A percentile compares a stretch with the other conserved stretches of the same genome.
These are phyloP conservation scores for Emergomyces africanus DNA, from an alignment of 2,329 filamentous ascomycete genomes.

Conservation along the genomic window DNA sequence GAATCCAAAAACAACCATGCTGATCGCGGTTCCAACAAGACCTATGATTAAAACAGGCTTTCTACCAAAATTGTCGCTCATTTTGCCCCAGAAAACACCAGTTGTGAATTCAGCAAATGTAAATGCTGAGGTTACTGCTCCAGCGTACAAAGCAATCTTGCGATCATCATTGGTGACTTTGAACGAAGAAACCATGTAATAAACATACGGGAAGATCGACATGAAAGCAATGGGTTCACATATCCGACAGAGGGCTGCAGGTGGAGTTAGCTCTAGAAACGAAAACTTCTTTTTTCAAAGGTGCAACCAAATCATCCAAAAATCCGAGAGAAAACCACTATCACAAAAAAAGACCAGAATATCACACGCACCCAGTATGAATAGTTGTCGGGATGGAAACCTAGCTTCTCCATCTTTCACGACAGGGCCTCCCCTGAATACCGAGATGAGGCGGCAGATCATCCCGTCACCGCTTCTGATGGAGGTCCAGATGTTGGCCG, in stretches of 20 bases:
- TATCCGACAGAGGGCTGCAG: slow-evolving; percentile 74
- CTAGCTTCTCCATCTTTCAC: slow-evolving; percentile 23
- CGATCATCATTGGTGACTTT: slow-evolving; percentile 64
- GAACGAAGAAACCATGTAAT: slow-evolving; percentile 94
- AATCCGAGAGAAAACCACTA: slow-evolving; percentile 2
- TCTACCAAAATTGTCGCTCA: slow-evolving; percentile 83
- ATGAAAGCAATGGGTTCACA: slow-evolving; percentile 99
- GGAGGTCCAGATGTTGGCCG: background rate
- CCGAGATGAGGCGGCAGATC: background rate
- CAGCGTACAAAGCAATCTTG: slow-evolving; percentile 81
- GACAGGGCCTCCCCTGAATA: background rate
- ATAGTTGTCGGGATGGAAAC: slow-evolving; percentile 48
- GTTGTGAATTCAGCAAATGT: slow-evolving; percentile 92
- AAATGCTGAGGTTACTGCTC: slow-evolving; percentile 92
- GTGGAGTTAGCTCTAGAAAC: background rate
- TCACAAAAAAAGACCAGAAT: background rate
- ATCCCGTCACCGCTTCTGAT: background rate
- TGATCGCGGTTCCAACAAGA: slow-evolving; percentile 80
- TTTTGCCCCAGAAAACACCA: slow-evolving; percentile 79
- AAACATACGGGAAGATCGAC: slow-evolving; percentile 98
- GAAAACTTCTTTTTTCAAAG: background rate
- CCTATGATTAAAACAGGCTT: slow-evolving; percentile 87
- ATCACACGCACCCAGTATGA: slow-evolving; percentile 37
- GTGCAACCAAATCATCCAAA: slow-evolving; percentile 7
- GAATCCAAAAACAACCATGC: slow-evolving; percentile 88